phyloP scores from a whole-genome alignment of 176 grass and related monocot genomes.

The Phoenix dactylifera region DNA sequence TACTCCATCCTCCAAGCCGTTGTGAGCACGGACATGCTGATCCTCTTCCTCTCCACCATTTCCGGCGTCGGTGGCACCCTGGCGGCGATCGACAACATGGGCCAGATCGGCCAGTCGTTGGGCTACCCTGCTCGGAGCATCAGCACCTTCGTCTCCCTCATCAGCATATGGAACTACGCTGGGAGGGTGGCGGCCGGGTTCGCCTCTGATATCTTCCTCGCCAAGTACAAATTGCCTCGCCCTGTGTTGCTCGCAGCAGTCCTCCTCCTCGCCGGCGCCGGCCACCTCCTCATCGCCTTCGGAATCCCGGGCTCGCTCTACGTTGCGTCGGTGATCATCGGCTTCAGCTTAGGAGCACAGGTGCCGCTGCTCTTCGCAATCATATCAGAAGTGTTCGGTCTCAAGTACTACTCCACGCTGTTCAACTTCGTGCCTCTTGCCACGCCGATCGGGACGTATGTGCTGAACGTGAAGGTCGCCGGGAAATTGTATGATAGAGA shows the following conservation, averaged over 20 bases:
- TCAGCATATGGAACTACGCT: constrained; percentile 85
- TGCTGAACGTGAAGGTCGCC: constrained; percentile 28
- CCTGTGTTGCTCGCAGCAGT: constrained; percentile 30
- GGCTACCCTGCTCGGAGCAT: constrained; percentile 49
- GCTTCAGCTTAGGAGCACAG: constrained; percentile 74
- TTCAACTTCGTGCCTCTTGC: constrained; percentile 70
- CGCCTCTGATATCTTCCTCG: constrained; percentile 53
- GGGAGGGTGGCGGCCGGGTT: constrained; percentile 54
- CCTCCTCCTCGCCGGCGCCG: constrained; percentile 36
- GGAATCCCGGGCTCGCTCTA: constrained; percentile 43
- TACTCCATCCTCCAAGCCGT: constrained; percentile 74
- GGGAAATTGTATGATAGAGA: too few species aligned
- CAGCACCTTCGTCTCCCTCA: constrained; percentile 54
- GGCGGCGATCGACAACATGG: constrained; percentile 76
- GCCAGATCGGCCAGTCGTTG: constrained; percentile 68
- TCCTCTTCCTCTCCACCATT: constrained; percentile 62
- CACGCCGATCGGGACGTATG: constrained; percentile 55
- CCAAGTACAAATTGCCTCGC: constrained; percentile 42
- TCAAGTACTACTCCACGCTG: constrained; percentile 89
- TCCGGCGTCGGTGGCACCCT: constrained; percentile 68
- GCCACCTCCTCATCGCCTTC: constrained; percentile 60
- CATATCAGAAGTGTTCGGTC: constrained; percentile 77
- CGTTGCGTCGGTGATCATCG: constrained; percentile 56
- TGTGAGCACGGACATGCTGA: constrained; percentile 71
- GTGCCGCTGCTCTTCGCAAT: constrained; percentile 66